These are phyloP conservation scores for Fusarium mangiferae DNA, from an alignment of 2,329 filamentous ascomycete genomes.

Conservation along the genomic window DNA sequence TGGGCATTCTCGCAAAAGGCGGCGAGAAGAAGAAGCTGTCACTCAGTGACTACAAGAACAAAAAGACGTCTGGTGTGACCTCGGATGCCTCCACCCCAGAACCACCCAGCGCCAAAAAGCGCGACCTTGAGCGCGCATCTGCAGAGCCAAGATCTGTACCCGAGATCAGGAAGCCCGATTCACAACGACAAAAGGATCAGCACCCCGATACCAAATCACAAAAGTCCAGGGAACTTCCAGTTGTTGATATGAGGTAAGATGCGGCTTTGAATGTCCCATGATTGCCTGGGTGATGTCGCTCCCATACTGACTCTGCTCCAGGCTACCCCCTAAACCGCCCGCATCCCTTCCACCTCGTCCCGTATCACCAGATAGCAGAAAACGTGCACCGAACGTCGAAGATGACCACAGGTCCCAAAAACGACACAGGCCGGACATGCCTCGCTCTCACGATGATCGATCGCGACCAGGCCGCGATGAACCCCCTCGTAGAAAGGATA, in stretches of 20 bases:
- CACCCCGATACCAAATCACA: conserved; percentile 46
- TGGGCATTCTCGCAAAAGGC: conserved; percentile 54
- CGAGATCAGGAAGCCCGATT: conserved; percentile 41
- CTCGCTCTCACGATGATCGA: conserved; percentile 48
- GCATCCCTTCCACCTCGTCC: conserved; percentile 50
- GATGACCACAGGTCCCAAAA: conserved; percentile 59
- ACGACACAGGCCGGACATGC: conserved; percentile 55
- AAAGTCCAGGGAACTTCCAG: conserved; percentile 43
- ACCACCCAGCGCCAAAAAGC: conserved; percentile 46
- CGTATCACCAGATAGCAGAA: conserved; percentile 58
- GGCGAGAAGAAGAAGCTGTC: conserved; percentile 67
- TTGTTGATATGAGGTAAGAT: conserved; percentile 47
- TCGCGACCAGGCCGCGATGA: conserved; percentile 49
- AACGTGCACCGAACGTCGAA: conserved; percentile 58
- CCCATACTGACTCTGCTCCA: conserved; percentile 37
- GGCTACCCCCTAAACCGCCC: conserved; percentile 52
- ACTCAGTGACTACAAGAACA: conserved; percentile 69
- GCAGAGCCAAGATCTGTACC: conserved; percentile 35
- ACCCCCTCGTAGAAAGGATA: conserved; percentile 47
- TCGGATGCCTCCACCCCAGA: conserved; percentile 54
- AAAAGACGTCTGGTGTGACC: conserved; percentile 53
- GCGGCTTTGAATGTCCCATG: not conserved
- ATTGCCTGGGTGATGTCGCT: not conserved
- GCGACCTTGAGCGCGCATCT: conserved; percentile 46
- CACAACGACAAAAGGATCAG: conserved; percentile 37